Evolutionary conservation across 2,329 filamentous ascomycete genomes (phyloP), one percentile per base, ranked within the genome.

Genomic region (Zymoseptoria pseudotritici): DNA sequence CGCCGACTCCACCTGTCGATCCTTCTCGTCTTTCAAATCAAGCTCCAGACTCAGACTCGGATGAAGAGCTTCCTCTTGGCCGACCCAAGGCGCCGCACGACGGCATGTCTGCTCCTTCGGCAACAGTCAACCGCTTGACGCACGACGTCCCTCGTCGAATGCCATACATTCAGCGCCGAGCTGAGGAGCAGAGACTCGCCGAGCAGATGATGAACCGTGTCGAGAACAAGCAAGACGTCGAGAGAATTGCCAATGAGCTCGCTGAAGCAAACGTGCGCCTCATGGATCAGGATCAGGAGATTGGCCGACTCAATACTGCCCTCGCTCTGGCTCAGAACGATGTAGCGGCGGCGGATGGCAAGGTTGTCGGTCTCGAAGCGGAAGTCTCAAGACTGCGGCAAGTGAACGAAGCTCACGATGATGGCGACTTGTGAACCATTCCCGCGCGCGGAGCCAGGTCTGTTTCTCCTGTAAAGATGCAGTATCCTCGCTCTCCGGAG

Each of bases 151-250:
- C 64, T 11, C 57, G 60, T 9, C 56, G 64, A 1, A 59, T 66
- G 60, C 58, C 60, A n/a, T 64, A 61, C 58, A 63, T 64, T 54
- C 62, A 66, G 42, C 64, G 64, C n/a, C 58, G 55, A 11, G 59
- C 53, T 24, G 51, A 61, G 50, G 59, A 63, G 53, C 59, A 66
- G 21, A 59, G 54, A 22, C 58, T 64, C 21, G 53, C 61, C 2
- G 54, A 55, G 8, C 55, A 60, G 4, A 55, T 55, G 20, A 36
- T 66, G 6, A 31, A 57, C 29, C 56, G 22, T 26, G 56, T 63
- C 13, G 55, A 58, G 6, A 61, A 24, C 19, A 55, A 66, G 20
- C 60, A 63, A 22, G 61, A 66, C 31, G 58, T 64, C 2, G 26
- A 52, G 31, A 57, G 53, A 29, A 58, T 66, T 24, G 57, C 64